Base-by-base conservation (phyloP, 345 rosid genomes). In the Salix dunnii region DNA sequence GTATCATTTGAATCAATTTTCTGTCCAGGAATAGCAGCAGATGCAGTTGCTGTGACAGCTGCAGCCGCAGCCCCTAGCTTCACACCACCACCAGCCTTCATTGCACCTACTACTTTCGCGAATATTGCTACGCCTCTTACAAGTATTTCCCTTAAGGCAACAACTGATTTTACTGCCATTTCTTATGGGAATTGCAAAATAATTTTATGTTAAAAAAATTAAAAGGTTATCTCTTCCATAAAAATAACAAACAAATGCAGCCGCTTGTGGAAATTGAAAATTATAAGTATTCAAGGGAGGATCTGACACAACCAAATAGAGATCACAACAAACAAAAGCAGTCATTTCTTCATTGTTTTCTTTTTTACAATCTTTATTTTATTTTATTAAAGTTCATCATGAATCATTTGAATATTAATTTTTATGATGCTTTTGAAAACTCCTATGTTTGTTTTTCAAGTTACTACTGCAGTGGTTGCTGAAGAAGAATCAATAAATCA, bases 21-120 rank as follows among this genome's bases (percentile, higher is more conserved):
- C 7, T 94, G 81, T 55, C 90, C 89, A 3, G 88, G 30, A 76
- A 92, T 74, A 12, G 97, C 94, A 0, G 97, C 96, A 0, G 88
- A 75, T 38, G 98, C 98, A 40, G 97, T 95, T n/a, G 84, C 86
- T 0, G 94, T 85, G 89, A 94, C 86, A 55, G 98, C 96, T 25
- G 93, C 85, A 1, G 96, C 94, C 0, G 97, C 97, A 20, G 92
- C 97, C 68, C 97, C 97, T 4, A 94, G 85, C 89, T 94, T 94
- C 10, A 69, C 96, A 68, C 96, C 92, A 33, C 98, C 93, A 16
- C 93, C 98, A 3, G 96, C 96, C 79, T 94, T 94, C 97, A 94
- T 87, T 21, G 71, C 93, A 46, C 87, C 92, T 10, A 93, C 94
- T 51, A 91, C 82, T 84, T 94, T 91, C 0, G 98, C 94, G 76